These are phyloP conservation scores for Arxiozyma heterogenica DNA, from an alignment of 1,139 yeast genomes.

Conservation along the genomic window DNA sequence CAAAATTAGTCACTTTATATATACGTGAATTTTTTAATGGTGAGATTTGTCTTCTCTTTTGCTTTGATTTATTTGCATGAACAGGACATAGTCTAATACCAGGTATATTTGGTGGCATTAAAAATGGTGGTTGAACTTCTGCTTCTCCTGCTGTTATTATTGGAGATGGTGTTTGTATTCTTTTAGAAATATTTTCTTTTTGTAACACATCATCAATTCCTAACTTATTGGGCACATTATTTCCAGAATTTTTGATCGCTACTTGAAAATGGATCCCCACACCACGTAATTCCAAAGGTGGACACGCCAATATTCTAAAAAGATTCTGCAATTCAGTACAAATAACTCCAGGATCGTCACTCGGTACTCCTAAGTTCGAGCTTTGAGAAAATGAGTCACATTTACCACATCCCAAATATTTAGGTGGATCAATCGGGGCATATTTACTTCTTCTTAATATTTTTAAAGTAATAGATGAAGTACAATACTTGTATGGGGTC, in stretches of 20 bases:
- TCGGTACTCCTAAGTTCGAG: conserved; percentile 52
- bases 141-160: too few relatives aligned
- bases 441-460: conserved; percentile 52
- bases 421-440: conserved; percentile 69
- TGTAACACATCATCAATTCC: background rate
- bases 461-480: conserved; percentile 54
- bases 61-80: background rate
- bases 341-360: conserved; percentile 54
- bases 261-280: conserved; percentile 60
- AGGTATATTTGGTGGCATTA: background rate
- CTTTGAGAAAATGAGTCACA: conserved; percentile 60
- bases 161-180: background rate
- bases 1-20: background rate
- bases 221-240: conserved; percentile 9
- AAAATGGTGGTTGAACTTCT: conserved; percentile 2
- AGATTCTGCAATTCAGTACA: conserved; percentile 53
- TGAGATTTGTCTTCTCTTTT: background rate
- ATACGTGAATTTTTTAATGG: conserved; percentile 4
- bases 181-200: background rate
- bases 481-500: conserved; percentile 39
- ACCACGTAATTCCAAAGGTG: conserved; percentile 68
- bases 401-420: conserved; percentile 73
- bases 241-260: conserved; percentile 27
- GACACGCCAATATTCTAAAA: conserved; percentile 48
- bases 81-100: background rate